Evolutionary conservation across 805 yeast species (phyloP).

Genomic region (Metschnikowia chrysomelidarum): DNA sequence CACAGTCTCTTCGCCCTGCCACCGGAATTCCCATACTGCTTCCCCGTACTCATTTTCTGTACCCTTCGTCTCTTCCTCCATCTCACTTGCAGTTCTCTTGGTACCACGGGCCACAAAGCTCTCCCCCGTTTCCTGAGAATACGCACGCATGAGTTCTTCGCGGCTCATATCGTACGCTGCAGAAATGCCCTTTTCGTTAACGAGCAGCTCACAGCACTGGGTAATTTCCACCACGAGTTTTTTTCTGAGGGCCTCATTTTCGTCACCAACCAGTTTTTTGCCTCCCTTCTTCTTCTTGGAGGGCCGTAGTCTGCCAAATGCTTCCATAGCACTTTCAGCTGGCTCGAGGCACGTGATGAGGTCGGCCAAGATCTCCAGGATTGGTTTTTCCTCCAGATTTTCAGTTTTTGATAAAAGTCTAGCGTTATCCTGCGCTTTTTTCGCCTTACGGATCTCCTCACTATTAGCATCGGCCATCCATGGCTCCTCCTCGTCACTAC

Average conservation of each 20-base stretch:
- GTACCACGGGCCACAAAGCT: slow-evolving; percentile 21
- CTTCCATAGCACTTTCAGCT: slow-evolving; percentile 60
- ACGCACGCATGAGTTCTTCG: slow-evolving; percentile 50
- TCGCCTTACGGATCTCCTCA: slow-evolving; percentile 34
- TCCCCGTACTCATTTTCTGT: slow-evolving; percentile 24
- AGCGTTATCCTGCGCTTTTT: slow-evolving; percentile 22
- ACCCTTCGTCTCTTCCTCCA: slow-evolving; percentile 6
- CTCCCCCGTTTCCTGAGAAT: slow-evolving; percentile 43
- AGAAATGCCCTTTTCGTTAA: slow-evolving; percentile 36
- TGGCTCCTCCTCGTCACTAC: slow-evolving; percentile 26
- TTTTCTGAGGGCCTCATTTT: slow-evolving; percentile 15
- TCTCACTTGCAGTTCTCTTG: slow-evolving; percentile 23
- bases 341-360: slow-evolving; percentile 51
- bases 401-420: too few relatives aligned
- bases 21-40: slow-evolving; percentile 48
- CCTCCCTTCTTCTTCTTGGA: slow-evolving; percentile 1
- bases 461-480: slow-evolving; percentile 15
- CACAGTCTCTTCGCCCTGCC: slow-evolving; percentile 38
- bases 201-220: slow-evolving; percentile 45
- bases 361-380: slow-evolving; percentile 17
- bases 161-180: slow-evolving; percentile 52
- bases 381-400: slow-evolving; percentile 14
- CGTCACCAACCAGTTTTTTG: slow-evolving; percentile 18
- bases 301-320: slow-evolving; percentile 39
- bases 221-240: slow-evolving; percentile 40